Conservation (phyloP, 169 alveolate species). For the Cyclospora cayetanensis region DNA sequence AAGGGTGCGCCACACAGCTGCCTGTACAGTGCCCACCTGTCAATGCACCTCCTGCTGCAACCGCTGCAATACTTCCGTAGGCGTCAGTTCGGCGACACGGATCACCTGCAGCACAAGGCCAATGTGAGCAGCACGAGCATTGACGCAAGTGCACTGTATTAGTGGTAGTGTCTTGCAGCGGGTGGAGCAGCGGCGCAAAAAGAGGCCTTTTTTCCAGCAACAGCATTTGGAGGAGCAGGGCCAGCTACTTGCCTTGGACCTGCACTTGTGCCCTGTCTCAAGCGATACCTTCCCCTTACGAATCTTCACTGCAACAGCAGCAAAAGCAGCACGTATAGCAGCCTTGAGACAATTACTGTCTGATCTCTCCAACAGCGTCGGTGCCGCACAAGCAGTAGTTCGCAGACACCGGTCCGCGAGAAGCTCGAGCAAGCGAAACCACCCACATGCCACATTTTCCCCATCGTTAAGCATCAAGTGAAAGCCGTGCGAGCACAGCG, state of each 20-base stretch:
- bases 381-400: not conserved
- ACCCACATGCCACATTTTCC: no score
- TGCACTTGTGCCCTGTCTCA: not conserved
- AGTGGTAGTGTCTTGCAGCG: not conserved
- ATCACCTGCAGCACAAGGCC: not conserved
- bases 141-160: not conserved
- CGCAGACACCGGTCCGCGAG: not conserved
- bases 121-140: not conserved
- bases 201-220: not conserved
- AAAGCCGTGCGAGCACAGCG: no score
- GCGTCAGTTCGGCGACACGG: not conserved
- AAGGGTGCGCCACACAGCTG: no score
- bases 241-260: not conserved
- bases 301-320: slow-evolving; percentile 8
- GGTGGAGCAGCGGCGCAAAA: not conserved
- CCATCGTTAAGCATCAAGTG: no score
- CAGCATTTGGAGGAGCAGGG: slow-evolving; percentile 5
- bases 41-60: not conserved
- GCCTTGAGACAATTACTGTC: no score
- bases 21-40: not conserved
- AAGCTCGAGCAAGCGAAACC: no score
- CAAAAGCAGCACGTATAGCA: no score
- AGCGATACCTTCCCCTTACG: not conserved
- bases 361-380: no score
- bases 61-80: not conserved